Percentiles rank a stretch among this genome's conserved stretches.
Evolutionary conservation across 2,329 filamentous ascomycete genomes (phyloP).

Genomic region (Xylariaceae sp.): DNA sequence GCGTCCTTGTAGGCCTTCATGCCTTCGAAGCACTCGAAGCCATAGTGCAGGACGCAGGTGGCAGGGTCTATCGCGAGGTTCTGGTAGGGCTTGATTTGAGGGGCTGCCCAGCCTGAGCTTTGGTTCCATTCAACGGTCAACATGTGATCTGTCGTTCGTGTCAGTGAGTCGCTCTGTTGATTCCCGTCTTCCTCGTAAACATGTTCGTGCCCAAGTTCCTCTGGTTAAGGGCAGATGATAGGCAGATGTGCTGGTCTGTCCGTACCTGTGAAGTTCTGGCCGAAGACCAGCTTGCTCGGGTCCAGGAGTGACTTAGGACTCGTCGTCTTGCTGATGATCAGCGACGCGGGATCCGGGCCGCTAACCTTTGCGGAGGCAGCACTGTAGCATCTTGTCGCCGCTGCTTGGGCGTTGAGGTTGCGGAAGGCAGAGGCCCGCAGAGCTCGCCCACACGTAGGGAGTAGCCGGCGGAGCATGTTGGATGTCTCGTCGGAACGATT

Average conservation of each 20-base stretch:
- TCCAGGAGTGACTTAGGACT: constrained; percentile 70
- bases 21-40: constrained; percentile 95
- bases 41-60: constrained; percentile 97
- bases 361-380: constrained; percentile 42
- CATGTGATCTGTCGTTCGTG: constrained; percentile 73
- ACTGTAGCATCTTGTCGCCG: constrained; percentile 44
- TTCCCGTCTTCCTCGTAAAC: neutral
- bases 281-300: constrained; percentile 81
- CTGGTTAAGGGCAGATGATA: neutral
- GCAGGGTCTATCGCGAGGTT: constrained; percentile 95
- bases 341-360: constrained; percentile 70
- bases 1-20: constrained; percentile 99
- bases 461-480: constrained; percentile 43
- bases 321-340: constrained; percentile 68
- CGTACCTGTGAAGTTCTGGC: constrained; percentile 84
- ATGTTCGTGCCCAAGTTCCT: neutral
- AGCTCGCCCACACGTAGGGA: constrained; percentile 38
- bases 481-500: neutral
- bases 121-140: constrained; percentile 90
- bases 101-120: constrained; percentile 72
- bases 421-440: constrained; percentile 30
- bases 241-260: constrained; percentile 58
- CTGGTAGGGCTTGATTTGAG: constrained; percentile 87
- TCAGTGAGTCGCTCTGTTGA: neutral
- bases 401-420: constrained; percentile 30